These are phyloP conservation scores for Edaphochlamys debaryana DNA, from an alignment of 139 green algal species.

Conservation along the genomic window DNA sequence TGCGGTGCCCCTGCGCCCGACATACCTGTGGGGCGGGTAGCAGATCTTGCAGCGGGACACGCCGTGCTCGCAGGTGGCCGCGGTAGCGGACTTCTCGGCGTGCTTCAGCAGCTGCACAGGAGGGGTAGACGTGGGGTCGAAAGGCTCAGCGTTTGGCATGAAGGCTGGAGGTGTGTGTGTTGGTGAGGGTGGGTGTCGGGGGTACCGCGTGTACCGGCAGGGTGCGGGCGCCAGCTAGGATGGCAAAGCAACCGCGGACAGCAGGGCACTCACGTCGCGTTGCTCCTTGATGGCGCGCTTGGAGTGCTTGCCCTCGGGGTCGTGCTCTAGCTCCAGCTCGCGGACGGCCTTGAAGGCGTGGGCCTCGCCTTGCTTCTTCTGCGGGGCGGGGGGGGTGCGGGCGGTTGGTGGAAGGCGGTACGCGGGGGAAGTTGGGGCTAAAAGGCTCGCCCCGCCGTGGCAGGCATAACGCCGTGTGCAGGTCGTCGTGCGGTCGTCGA, in stretches of 20 bases:
- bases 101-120: slow-evolving; percentile 30
- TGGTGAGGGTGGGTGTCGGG: neutral
- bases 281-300: slow-evolving; percentile 44
- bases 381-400: neutral
- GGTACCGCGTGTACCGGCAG: too few relatives aligned
- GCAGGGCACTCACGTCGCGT: neutral
- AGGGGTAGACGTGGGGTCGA: neutral
- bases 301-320: slow-evolving; percentile 30
- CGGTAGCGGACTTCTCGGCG: slow-evolving; percentile 26
- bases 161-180: neutral
- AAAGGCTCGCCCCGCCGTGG: neutral
- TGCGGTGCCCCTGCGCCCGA: too few relatives aligned
- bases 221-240: too few relatives aligned
- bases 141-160: too few relatives aligned
- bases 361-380: slow-evolving; percentile 7
- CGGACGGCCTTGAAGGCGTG: slow-evolving; percentile 12
- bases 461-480: neutral
- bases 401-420: too few relatives aligned
- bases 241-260: neutral
- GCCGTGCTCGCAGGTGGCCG: slow-evolving; percentile 32
- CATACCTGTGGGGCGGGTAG: slow-evolving; percentile 9
- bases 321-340: slow-evolving; percentile 1
- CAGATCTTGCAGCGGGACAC: slow-evolving; percentile 30
- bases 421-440: too few relatives aligned
- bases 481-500: too few relatives aligned